phyloP scores from a whole-genome alignment of 768 basidiomycete species.

The Coprinellus aureogranulatus region DNA sequence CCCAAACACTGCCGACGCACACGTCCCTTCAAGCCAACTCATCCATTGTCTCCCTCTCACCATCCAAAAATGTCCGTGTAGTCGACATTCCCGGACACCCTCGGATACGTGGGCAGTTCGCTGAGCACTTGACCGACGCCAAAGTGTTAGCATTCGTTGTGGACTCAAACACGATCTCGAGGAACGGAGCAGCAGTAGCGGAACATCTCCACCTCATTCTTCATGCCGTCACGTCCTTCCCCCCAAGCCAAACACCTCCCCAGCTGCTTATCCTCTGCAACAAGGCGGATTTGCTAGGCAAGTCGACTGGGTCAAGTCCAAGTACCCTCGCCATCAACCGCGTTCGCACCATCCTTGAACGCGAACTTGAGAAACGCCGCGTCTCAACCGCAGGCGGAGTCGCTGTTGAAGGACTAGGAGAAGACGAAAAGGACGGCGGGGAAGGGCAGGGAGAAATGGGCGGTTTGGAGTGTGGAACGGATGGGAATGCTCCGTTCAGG shows the following conservation, averaged over 20 bases:
- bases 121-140: constrained; percentile 59
- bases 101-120: constrained; percentile 71
- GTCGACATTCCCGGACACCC: constrained; percentile 87
- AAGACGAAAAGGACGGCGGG: constrained; percentile 63
- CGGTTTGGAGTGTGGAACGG: constrained; percentile 67
- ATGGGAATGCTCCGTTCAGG: constrained; percentile 55
- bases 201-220: constrained; percentile 80
- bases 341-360: constrained; percentile 75
- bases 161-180: constrained; percentile 73
- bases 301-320: constrained; percentile 38
- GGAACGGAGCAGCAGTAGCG: constrained; percentile 71
- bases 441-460: constrained; percentile 57
- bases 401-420: constrained; percentile 71
- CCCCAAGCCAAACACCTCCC: constrained; percentile 65
- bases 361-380: constrained; percentile 79
- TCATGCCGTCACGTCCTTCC: constrained; percentile 66
- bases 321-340: constrained; percentile 59
- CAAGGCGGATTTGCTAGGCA: constrained; percentile 67
- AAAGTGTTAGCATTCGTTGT: constrained; percentile 76
- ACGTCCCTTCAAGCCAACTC: constrained; percentile 76
- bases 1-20: constrained; percentile 63
- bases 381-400: constrained; percentile 62
- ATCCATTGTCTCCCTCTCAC: constrained; percentile 43
- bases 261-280: constrained; percentile 69
- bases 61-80: constrained; percentile 47